These are phyloP conservation scores for Lomentospora prolificans DNA, from an alignment of 2,329 filamentous ascomycete species.

Conservation along the genomic window DNA sequence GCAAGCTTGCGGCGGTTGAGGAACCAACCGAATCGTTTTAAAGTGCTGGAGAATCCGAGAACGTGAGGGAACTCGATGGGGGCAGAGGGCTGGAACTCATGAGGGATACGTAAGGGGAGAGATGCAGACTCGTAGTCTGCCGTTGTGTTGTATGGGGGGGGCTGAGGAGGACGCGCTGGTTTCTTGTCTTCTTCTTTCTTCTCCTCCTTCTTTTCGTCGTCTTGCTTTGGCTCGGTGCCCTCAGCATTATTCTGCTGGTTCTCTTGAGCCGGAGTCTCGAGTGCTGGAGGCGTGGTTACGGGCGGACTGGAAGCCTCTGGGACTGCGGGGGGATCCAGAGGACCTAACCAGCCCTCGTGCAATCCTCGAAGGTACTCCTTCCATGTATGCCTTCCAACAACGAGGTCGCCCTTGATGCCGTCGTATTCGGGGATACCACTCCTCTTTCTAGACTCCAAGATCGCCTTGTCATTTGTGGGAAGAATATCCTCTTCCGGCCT, in stretches of 20 bases:
- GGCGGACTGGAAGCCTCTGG: conserved; percentile 34
- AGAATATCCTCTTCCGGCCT: conserved; percentile 36
- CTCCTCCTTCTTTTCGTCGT: conserved; percentile 30
- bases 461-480: conserved; percentile 43
- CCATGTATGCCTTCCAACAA: conserved; percentile 88
- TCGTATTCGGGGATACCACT: conserved; percentile 62
- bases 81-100: conserved; percentile 61
- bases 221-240: conserved; percentile 14
- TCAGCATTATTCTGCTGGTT: conserved; percentile 15
- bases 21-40: conserved; percentile 77
- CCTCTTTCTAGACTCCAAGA: conserved; percentile 51
- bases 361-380: conserved; percentile 92
- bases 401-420: conserved; percentile 71
- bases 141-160: conserved; percentile 63
- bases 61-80: conserved; percentile 77
- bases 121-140: conserved; percentile 58
- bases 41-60: conserved; percentile 85
- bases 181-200: conserved; percentile 41
- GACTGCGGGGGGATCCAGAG: conserved; percentile 40
- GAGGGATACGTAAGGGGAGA: conserved; percentile 57
- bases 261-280: conserved; percentile 7
- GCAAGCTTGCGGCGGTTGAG: conserved; percentile 77
- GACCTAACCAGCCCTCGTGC: conserved; percentile 94
- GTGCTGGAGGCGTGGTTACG: conserved; percentile 13
- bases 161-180: conserved; percentile 49